phyloP scores from a whole-genome alignment of 176 grass and related monocot genomes.

The Juncus inflexus region DNA sequence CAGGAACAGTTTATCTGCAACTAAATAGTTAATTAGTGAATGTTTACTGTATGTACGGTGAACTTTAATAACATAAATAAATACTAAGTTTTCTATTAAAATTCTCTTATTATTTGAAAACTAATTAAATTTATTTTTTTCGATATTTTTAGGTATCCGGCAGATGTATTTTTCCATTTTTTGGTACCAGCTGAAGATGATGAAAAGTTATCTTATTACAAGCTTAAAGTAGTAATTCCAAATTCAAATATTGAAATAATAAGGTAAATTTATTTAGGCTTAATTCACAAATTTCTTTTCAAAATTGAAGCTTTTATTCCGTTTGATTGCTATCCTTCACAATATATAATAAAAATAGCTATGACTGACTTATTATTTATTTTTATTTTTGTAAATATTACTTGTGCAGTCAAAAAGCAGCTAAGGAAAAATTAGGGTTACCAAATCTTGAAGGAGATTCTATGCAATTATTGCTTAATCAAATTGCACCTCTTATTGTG shows the following conservation, averaged over 20 bases:
- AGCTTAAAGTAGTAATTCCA: slow-evolving; percentile 78
- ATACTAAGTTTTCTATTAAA: too few relatives aligned
- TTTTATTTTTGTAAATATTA: slow-evolving; percentile 19
- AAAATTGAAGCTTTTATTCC: too few relatives aligned
- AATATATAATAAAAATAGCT: not conserved
- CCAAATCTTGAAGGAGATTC: slow-evolving; percentile 56
- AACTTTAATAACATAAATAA: too few relatives aligned
- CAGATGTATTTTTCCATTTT: slow-evolving; percentile 69
- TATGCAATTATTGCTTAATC: slow-evolving; percentile 35
- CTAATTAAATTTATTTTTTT: not conserved
- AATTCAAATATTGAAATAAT: slow-evolving; percentile 60
- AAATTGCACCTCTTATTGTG: slow-evolving; percentile 66
- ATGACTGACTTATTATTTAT: not conserved
- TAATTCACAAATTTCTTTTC: not conserved
- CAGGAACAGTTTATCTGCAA: too few relatives aligned
- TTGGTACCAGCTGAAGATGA: slow-evolving; percentile 61
- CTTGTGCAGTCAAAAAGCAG: slow-evolving; percentile 53
- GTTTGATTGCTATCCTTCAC: too few relatives aligned
- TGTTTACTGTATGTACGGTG: not conserved
- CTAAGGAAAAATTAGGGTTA: slow-evolving; percentile 61
- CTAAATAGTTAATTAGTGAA: not conserved
- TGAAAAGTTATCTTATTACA: slow-evolving; percentile 46
- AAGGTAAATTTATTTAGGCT: slow-evolving; percentile 40
- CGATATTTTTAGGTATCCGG: slow-evolving; percentile 48
- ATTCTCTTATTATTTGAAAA: not conserved